Percentiles rank a stretch among this genome's conserved stretches.
These are phyloP conservation scores for Clarireedia paspali DNA, from an alignment of 2,329 filamentous ascomycete species.

Conservation along the genomic window DNA sequence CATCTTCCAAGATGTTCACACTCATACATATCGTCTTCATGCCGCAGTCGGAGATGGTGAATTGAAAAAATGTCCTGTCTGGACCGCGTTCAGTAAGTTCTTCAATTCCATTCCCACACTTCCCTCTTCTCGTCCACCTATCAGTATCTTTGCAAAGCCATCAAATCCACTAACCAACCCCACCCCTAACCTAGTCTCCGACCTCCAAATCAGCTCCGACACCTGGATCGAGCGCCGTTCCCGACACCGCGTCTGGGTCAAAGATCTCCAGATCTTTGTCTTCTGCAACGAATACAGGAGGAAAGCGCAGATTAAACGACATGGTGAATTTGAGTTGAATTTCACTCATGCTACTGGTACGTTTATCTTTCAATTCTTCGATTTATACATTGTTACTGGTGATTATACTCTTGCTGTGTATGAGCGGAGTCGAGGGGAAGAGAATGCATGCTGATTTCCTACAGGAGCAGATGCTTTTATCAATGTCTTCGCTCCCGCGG, in stretches of 20 bases:
- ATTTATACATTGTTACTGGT: background rate
- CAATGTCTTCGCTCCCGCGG: background rate
- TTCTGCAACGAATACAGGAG: slow-evolving; percentile 50
- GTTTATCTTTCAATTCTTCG: background rate
- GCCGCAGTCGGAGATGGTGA: slow-evolving; percentile 48
- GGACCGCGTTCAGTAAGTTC: slow-evolving; percentile 53
- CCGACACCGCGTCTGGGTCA: slow-evolving; percentile 41
- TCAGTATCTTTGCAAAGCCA: background rate
- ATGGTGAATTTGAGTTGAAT: slow-evolving; percentile 27
- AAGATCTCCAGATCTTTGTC: slow-evolving; percentile 49
- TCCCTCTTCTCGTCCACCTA: background rate
- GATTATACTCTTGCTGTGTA: background rate
- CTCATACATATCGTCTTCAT: slow-evolving; percentile 45
- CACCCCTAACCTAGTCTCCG: slow-evolving; percentile 37
- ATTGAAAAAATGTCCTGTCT: slow-evolving; percentile 48
- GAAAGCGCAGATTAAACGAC: slow-evolving; percentile 41
- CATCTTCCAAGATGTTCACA: slow-evolving; percentile 44
- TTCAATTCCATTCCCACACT: background rate
- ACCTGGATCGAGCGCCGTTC: slow-evolving; percentile 45
- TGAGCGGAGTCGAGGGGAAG: background rate
- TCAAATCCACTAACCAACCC: background rate
- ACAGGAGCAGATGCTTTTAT: slow-evolving; percentile 9
- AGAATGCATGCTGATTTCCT: too few species aligned
- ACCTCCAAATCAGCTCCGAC: slow-evolving; percentile 37
- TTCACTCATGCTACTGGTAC: slow-evolving; percentile 25